Evolutionary conservation across 768 basidiomycete genomes (phyloP).

Genomic region (Mycena epipterygia): DNA sequence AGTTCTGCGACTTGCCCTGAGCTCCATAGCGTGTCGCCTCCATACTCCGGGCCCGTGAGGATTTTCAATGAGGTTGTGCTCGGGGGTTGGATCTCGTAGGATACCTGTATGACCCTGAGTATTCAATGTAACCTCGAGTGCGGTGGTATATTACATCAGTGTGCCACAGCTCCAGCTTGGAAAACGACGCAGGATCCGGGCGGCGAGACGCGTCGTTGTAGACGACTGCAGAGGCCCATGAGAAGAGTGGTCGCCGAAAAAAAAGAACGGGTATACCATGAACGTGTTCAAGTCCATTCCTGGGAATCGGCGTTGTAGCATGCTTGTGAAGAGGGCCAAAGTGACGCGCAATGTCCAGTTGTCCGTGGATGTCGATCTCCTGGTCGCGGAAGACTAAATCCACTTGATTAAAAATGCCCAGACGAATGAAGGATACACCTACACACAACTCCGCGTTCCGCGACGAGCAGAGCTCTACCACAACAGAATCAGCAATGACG

Average conservation of each 20-base stretch:
- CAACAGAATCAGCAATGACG: background rate
- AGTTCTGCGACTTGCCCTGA: constrained; percentile 67
- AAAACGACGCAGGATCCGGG: constrained; percentile 74
- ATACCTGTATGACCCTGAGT: constrained; percentile 52
- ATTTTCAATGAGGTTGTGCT: constrained; percentile 83
- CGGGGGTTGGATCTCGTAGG: constrained; percentile 89
- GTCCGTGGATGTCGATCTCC: constrained; percentile 74
- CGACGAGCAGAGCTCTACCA: constrained; percentile 75
- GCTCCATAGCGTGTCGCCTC: constrained; percentile 87
- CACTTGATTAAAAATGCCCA: background rate
- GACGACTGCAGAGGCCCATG: constrained; percentile 61
- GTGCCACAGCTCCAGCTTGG: constrained; percentile 86
- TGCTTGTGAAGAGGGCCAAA: constrained; percentile 87
- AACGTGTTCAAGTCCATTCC: constrained; percentile 81
- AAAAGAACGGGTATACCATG: constrained; percentile 60
- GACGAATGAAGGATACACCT: constrained; percentile 40
- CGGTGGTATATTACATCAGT: constrained; percentile 67
- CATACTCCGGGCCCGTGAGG: constrained; percentile 76
- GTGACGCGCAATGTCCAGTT: constrained; percentile 79
- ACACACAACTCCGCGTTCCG: constrained; percentile 85
- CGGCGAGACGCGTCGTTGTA: constrained; percentile 77
- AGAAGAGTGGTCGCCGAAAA: constrained; percentile 22
- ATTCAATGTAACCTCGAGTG: background rate
- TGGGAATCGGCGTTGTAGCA: constrained; percentile 84
- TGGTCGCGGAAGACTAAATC: constrained; percentile 80